Evolutionary conservation across 768 basidiomycete species (phyloP).

Genomic region (Dioszegia hungarica): DNA sequence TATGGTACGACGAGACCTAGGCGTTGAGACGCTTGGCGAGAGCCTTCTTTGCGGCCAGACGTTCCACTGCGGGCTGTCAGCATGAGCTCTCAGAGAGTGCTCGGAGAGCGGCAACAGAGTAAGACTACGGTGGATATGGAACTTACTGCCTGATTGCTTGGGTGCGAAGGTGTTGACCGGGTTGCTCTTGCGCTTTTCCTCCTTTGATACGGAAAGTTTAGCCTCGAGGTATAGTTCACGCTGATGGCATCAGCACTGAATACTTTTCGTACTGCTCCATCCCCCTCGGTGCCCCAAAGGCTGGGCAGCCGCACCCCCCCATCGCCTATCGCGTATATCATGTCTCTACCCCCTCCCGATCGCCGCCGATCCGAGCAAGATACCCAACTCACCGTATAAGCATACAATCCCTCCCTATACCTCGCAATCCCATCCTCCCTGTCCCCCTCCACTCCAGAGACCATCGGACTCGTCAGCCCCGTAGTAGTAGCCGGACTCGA

Average conservation of each 20-base stretch:
- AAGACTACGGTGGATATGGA: not conserved
- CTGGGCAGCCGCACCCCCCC: too few species aligned
- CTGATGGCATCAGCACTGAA: conserved; percentile 6
- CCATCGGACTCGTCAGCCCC: not conserved
- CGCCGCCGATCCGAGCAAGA: too few species aligned
- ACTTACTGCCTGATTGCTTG: conserved; percentile 21
- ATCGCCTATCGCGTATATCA: too few species aligned
- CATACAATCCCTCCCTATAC: conserved; percentile 15
- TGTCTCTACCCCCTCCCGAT: too few species aligned
- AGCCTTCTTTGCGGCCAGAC: conserved; percentile 15
- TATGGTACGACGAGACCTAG: not conserved
- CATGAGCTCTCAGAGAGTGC: not conserved
- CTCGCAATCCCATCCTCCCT: not conserved
- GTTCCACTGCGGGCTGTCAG: conserved; percentile 20
- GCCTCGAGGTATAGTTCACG: conserved; percentile 18
- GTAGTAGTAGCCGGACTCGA: conserved; percentile 1
- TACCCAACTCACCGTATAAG: conserved; percentile 14
- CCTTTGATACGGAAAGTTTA: conserved; percentile 1
- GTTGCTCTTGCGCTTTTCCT: conserved; percentile 6
- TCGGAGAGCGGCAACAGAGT: not conserved
- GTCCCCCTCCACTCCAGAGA: not conserved
- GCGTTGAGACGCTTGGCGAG: conserved; percentile 15
- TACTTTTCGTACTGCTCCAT: too few species aligned
- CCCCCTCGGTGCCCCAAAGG: too few species aligned
- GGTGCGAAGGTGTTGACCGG: not conserved